These are phyloP conservation scores for Stephania yunnanensis DNA, from an alignment of 164 flowering plant species.

Conservation along the genomic window DNA sequence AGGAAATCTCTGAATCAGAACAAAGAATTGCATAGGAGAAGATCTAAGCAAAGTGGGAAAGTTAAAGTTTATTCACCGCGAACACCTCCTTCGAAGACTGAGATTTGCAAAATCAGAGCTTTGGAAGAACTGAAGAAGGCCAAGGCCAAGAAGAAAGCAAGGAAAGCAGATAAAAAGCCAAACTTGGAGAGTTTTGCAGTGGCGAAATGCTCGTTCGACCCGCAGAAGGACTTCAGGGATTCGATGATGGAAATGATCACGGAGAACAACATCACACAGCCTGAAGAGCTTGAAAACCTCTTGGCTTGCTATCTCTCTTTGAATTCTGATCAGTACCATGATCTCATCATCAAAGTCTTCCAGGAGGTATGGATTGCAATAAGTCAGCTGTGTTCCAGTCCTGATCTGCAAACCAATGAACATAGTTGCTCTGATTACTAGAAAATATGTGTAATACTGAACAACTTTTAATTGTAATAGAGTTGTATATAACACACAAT, in stretches of 20 bases:
- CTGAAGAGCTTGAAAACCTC: slow-evolving; percentile 76
- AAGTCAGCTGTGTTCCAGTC: slow-evolving; percentile 21
- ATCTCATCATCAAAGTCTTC: slow-evolving; percentile 69
- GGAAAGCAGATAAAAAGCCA: slow-evolving; percentile 12
- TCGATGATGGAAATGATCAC: slow-evolving; percentile 92
- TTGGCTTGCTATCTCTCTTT: slow-evolving; percentile 74
- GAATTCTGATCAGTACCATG: slow-evolving; percentile 72
- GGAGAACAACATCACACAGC: slow-evolving; percentile 40
- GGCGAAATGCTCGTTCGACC: slow-evolving; percentile 61
- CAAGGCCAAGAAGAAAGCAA: slow-evolving; percentile 30
- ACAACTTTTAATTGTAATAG: background rate
- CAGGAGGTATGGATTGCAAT: slow-evolving; percentile 70
- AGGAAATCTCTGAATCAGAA: slow-evolving; percentile 36
- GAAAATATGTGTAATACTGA: background rate
- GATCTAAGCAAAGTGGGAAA: slow-evolving; percentile 31
- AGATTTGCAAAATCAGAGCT: slow-evolving; percentile 58
- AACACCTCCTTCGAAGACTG: slow-evolving; percentile 38
- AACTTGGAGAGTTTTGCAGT: slow-evolving; percentile 58
- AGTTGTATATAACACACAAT: background rate
- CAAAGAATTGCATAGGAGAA: slow-evolving; percentile 26
- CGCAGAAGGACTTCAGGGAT: slow-evolving; percentile 68
- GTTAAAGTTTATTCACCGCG: slow-evolving; percentile 45
- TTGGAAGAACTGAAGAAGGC: slow-evolving; percentile 56
- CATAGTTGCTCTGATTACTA: background rate
- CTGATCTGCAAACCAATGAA: slow-evolving; percentile 2